Base-by-base conservation (phyloP, 2,329 filamentous ascomycete genomes). In the Phyllosticta capitalensis region DNA sequence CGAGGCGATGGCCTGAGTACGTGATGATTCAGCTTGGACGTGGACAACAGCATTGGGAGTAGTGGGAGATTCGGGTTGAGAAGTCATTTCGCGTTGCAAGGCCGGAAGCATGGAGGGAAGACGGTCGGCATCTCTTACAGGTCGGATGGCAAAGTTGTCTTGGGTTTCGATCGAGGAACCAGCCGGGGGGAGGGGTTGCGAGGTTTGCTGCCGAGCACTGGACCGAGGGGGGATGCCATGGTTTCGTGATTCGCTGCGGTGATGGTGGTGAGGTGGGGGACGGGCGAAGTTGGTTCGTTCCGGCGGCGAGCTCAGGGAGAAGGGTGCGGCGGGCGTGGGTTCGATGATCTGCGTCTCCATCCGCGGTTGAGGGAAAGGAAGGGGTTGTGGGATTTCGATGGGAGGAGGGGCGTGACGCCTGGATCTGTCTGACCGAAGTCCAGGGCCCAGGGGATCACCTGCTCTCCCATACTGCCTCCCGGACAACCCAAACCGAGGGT, bases 341-440 rank as follows among this genome's bases (percentile, higher is more conserved):
- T 90, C 86, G 71, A 80, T 79, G 14, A 76, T 71, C 58, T 79
- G 79, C 33, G 78, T 72, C 55, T 83, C 81, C 53, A 75, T 66
- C 9, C 76, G 70, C 20, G 74, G 81, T 71, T 69, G 78, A 61
- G 65, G 66, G 72, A 74, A 72, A 75, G 71, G 63, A n/a, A 72
- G 82, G 69, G 71, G 78, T 71, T 75, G 82, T 19, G 89, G 85
- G 20, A 92, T 89, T 67, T 92, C 88, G 69, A 95, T 92, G 33
- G 91, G 89, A 55, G 92, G 91, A 65, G 90, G 90, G 28, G 88
- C 85, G 70, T 94, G 89, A 67, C 92, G 83, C 64, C 91, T 84
- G 55, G 71, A 74, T 63, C 75, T 74, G 55, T 75, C 77, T 55
- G 74, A 67, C 54, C 78, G 69, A 67, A 38, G 71, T 69, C 56